Conservation (phyloP, 352 stramenopile species). For the Phytophthora chlamydospora region DNA sequence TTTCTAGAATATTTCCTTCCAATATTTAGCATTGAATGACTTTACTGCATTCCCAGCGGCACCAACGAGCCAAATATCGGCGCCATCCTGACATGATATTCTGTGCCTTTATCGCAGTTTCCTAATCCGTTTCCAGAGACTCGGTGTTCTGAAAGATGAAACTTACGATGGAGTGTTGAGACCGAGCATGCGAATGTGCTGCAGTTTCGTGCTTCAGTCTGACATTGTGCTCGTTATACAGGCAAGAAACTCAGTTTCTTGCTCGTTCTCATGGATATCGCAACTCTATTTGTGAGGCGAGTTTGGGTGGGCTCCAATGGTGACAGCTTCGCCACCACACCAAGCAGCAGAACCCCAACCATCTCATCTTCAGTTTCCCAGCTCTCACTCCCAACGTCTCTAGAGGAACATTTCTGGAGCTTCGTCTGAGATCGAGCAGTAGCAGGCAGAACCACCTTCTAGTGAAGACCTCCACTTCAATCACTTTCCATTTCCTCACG, state of each 20-base stretch:
- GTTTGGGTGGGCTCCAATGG: background rate
- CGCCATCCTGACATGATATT: too few relatives aligned
- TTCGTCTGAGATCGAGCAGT: background rate
- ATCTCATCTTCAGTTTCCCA: constrained; percentile 1
- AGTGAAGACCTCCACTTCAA: background rate
- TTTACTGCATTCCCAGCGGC: too few relatives aligned
- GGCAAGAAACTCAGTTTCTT: constrained; percentile 15
- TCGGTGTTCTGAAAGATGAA: background rate
- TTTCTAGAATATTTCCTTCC: background rate
- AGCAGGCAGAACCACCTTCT: background rate
- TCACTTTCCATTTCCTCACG: constrained; percentile 29
- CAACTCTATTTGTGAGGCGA: constrained; percentile 14
- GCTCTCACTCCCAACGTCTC: constrained; percentile 18
- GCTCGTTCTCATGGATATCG: background rate
- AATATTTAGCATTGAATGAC: background rate
- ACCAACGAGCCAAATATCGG: too few relatives aligned
- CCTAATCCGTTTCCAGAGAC: too few relatives aligned
- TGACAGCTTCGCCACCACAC: background rate
- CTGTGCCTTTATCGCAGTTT: too few relatives aligned
- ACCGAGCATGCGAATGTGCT: background rate
- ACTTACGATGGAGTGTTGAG: background rate
- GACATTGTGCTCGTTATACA: background rate
- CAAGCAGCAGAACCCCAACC: too few relatives aligned
- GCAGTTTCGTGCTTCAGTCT: constrained; percentile 3
- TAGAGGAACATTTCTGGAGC: background rate